A percentile compares a stretch with the other conserved stretches of the same genome.
Evolutionary conservation across 176 grass and related monocot genomes (phyloP).

Genomic region (Poa annua): DNA sequence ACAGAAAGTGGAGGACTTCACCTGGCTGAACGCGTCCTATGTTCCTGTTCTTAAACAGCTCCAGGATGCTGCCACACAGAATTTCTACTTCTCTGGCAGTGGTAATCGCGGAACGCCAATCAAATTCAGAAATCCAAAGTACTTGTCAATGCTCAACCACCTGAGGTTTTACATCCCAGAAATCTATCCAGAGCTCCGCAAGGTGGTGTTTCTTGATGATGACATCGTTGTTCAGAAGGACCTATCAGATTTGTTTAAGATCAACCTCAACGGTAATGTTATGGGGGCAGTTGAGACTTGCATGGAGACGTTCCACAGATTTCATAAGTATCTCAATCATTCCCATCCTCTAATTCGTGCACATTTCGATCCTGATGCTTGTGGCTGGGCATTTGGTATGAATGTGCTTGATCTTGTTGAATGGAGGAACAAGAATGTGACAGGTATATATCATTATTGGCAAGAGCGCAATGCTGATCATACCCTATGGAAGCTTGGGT

Average conservation of each 20-base stretch:
- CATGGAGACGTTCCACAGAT: slow-evolving; percentile 99
- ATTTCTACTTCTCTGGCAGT: slow-evolving; percentile 91
- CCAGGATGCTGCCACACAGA: slow-evolving; percentile 89
- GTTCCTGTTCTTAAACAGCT: slow-evolving; percentile 96
- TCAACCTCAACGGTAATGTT: slow-evolving; percentile 92
- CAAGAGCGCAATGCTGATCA: slow-evolving; percentile 94
- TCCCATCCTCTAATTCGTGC: slow-evolving; percentile 92
- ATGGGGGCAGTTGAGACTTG: slow-evolving; percentile 99
- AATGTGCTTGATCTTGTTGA: slow-evolving; percentile 90
- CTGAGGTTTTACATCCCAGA: slow-evolving; percentile 95
- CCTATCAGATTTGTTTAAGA: slow-evolving; percentile 71
- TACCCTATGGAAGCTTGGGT: slow-evolving; percentile 96
- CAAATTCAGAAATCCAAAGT: slow-evolving; percentile 99
- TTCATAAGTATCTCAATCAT: slow-evolving; percentile 98
- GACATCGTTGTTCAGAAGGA: slow-evolving; percentile 93
- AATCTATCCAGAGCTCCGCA: slow-evolving; percentile 87
- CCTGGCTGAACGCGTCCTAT: slow-evolving; percentile 92
- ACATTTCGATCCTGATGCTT: slow-evolving; percentile 99
- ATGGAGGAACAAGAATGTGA: slow-evolving; percentile 96
- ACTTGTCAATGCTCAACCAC: slow-evolving; percentile 97
- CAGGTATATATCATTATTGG: slow-evolving; percentile 99
- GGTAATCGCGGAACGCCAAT: slow-evolving; percentile 72
- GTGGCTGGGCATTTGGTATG: slow-evolving; percentile 99
- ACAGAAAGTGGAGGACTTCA: slow-evolving; percentile 89
- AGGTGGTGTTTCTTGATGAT: slow-evolving; percentile 97